These are phyloP conservation scores for Circinella umbellata DNA, from an alignment of 371 early-diverging fungal genomes.

Conservation along the genomic window DNA sequence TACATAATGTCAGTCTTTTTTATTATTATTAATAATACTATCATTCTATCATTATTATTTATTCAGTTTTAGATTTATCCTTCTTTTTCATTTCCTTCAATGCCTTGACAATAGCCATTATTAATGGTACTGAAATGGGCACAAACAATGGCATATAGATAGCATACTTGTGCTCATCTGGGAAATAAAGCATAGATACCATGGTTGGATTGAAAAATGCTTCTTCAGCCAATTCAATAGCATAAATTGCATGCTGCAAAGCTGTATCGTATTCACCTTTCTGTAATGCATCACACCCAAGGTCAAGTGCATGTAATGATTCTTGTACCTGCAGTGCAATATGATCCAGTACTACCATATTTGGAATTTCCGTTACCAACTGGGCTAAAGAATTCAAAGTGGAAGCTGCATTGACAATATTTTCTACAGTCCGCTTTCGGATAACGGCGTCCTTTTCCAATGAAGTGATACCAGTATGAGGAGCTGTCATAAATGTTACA, in stretches of 20 bases:
- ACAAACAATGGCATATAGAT: constrained; percentile 97
- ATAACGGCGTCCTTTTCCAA: constrained; percentile 82
- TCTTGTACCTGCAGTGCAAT: constrained; percentile 67
- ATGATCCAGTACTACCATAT: constrained; percentile 91
- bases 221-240: constrained; percentile 74
- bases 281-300: constrained; percentile 28
- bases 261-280: constrained; percentile 48
- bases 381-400: constrained; percentile 82
- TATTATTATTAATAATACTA: too few species aligned
- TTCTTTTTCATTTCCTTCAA: constrained; percentile 35
- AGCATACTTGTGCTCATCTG: constrained; percentile 95
- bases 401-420: constrained; percentile 69
- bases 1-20: too few species aligned
- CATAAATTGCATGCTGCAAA: constrained; percentile 60
- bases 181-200: constrained; percentile 96
- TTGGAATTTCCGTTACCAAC: constrained; percentile 80
- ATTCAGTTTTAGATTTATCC: constrained; percentile 9
- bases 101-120: constrained; percentile 61
- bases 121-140: constrained; percentile 82
- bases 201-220: constrained; percentile 97
- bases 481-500: constrained; percentile 18
- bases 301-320: constrained; percentile 39
- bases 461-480: constrained; percentile 41
- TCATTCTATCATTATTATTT: background rate
- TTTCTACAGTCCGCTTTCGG: constrained; percentile 69